These are phyloP conservation scores for Taphrina pruni DNA, from an alignment of 1,139 yeast genomes.

Conservation along the genomic window DNA sequence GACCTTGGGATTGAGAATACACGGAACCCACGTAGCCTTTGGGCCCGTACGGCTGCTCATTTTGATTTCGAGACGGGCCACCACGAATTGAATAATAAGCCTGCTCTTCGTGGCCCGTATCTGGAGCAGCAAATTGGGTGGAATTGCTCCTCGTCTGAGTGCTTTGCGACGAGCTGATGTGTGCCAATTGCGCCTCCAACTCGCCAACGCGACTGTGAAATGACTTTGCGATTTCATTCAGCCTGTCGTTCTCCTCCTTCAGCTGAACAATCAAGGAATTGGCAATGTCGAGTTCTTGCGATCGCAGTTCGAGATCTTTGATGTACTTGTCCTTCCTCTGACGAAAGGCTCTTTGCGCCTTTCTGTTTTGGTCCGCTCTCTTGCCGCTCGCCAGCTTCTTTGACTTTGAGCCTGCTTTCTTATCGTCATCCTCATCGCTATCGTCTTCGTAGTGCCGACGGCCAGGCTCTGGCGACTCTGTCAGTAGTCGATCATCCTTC, in stretches of 20 bases:
- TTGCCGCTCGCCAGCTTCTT: conserved; percentile 65
- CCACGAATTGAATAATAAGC: conserved; percentile 21
- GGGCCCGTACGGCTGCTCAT: conserved; percentile 20
- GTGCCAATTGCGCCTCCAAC: conserved; percentile 30
- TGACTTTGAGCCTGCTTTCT: conserved; percentile 23
- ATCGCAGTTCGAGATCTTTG: conserved; percentile 69
- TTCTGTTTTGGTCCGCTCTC: conserved; percentile 95
- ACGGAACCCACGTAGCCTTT: conserved; percentile 21
- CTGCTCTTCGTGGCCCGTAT: conserved; percentile 6
- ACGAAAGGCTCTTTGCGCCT: conserved; percentile 95
- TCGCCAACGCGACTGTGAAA: conserved; percentile 34
- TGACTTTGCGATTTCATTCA: conserved; percentile 51
- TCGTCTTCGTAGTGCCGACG: conserved; percentile 25
- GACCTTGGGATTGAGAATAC: conserved; percentile 21
- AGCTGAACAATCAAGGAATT: conserved; percentile 67
- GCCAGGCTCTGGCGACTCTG: conserved; percentile 24
- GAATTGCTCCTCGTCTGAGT: not conserved
- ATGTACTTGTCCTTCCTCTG: conserved; percentile 89
- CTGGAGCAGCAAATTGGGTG: not conserved
- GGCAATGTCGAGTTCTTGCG: conserved; percentile 37
- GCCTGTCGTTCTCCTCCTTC: conserved; percentile 57
- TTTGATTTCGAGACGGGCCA: conserved; percentile 14
- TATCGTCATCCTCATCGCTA: conserved; percentile 59
- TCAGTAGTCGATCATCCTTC: conserved; percentile 1
- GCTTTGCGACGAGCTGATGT: not conserved